phyloP scores from a whole-genome alignment of 768 basidiomycete genomes.

The Auriculariales sp. region DNA sequence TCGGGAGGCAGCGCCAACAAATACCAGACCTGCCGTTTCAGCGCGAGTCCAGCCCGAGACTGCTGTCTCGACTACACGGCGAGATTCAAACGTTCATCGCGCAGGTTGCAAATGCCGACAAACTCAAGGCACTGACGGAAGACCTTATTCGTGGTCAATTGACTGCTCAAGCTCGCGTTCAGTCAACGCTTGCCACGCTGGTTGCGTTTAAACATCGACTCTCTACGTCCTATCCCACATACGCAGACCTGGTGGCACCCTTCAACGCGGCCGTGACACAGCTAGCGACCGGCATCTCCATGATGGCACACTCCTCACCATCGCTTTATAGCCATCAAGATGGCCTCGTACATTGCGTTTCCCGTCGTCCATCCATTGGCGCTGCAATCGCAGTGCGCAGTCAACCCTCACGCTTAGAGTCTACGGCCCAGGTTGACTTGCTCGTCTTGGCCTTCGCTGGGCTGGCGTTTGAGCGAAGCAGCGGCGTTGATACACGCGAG shows the following conservation, averaged over 20 bases:
- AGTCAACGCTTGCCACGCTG: constrained; percentile 42
- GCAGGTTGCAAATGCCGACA: constrained; percentile 35
- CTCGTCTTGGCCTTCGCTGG: constrained; percentile 36
- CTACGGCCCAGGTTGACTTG: constrained; percentile 22
- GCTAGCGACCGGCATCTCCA: constrained; percentile 64
- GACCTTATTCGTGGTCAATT: constrained; percentile 6
- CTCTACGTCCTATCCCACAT: constrained; percentile 49
- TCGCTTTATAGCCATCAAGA: no score
- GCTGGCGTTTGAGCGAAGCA: constrained; percentile 26
- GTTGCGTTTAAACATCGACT: constrained; percentile 65
- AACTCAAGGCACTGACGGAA: constrained; percentile 32
- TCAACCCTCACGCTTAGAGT: constrained; percentile 15
- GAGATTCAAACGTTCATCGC: constrained; percentile 30
- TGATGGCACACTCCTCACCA: no score
- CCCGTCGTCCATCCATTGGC: no score
- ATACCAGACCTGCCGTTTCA: no score
- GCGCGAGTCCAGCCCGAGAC: no score
- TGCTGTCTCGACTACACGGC: background rate
- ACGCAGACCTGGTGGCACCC: constrained; percentile 53
- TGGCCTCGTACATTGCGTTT: no score
- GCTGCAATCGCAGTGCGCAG: no score
- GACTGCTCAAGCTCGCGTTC: constrained; percentile 15
- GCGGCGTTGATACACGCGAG: constrained; percentile 22
- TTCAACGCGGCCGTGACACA: constrained; percentile 52
- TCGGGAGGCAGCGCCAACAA: no score